phyloP scores from a whole-genome alignment of 768 basidiomycete genomes.

The Russula brevipes region DNA sequence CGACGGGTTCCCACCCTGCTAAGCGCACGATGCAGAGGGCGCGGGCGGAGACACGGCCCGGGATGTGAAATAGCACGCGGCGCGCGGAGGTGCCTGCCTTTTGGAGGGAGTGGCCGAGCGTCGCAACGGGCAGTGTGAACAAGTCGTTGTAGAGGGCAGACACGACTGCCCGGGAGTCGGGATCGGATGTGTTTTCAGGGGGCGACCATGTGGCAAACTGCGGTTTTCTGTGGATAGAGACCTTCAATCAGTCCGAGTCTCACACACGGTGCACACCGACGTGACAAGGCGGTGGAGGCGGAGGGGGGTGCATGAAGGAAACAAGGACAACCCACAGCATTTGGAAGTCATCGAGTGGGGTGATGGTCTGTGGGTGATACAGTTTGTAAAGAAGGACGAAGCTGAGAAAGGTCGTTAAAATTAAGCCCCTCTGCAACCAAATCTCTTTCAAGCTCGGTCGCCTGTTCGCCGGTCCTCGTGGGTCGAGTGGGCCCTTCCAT shows the following conservation, averaged over 20 bases:
- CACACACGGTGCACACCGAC: no score
- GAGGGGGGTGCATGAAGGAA: not conserved
- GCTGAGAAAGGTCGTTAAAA: constrained; percentile 1
- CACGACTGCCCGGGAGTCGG: constrained; percentile 29
- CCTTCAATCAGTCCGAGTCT: not conserved
- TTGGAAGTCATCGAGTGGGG: constrained; percentile 20
- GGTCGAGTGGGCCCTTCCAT: not conserved
- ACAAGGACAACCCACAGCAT: constrained; percentile 6
- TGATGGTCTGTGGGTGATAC: not conserved
- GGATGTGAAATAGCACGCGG: constrained; percentile 33
- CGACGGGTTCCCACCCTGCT: constrained; percentile 38
- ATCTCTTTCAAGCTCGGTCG: not conserved
- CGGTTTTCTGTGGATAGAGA: constrained; percentile 3
- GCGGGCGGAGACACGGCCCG: constrained; percentile 35
- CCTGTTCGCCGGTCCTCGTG: not conserved
- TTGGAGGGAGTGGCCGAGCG: constrained; percentile 33
- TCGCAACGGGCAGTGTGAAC: constrained; percentile 32
- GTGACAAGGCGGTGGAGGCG: no score
- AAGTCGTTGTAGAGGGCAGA: constrained; percentile 33
- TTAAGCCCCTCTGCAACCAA: constrained; percentile 1
- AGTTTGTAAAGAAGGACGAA: constrained; percentile 4
- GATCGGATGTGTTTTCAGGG: not conserved
- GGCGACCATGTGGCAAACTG: constrained; percentile 4
- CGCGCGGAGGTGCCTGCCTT: constrained; percentile 33
- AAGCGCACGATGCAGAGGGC: constrained; percentile 38